These are phyloP conservation scores for Neonectria sp. DNA, from an alignment of 2,329 filamentous ascomycete genomes.

Conservation along the genomic window DNA sequence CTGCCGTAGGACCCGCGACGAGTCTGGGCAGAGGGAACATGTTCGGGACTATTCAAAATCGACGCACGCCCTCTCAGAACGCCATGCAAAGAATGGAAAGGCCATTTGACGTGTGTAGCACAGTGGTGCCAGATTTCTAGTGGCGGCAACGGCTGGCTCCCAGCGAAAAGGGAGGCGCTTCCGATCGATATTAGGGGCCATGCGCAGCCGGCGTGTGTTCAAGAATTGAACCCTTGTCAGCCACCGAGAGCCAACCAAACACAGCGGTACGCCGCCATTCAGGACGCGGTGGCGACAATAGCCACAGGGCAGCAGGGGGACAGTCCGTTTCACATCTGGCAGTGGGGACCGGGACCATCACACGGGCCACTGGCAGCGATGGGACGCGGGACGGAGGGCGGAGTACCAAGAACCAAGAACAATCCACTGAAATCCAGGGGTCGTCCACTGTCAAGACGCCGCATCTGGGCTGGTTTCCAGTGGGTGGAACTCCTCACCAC, in stretches of 20 bases:
- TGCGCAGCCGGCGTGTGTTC: slow-evolving; percentile 8
- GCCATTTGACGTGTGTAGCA: slow-evolving; percentile 21
- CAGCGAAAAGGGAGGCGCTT: slow-evolving; percentile 34
- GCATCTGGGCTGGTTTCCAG: slow-evolving; percentile 25
- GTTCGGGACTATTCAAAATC: slow-evolving; percentile 15
- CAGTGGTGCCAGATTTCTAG: slow-evolving; percentile 6
- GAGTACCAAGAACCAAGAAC: no score
- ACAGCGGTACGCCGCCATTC: slow-evolving; percentile 3
- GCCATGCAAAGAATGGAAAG: slow-evolving; percentile 14
- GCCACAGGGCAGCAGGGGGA: slow-evolving; percentile 9
- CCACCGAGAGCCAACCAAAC: slow-evolving; percentile 22
- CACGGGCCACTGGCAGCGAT: slow-evolving; percentile 8
- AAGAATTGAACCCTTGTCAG: no score
- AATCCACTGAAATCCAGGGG: slow-evolving; percentile 18
- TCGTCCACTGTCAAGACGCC: slow-evolving; percentile 1
- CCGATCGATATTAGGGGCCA: slow-evolving; percentile 33
- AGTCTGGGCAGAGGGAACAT: slow-evolving; percentile 15
- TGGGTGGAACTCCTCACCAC: slow-evolving; percentile 19
- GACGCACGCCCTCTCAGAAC: slow-evolving; percentile 7
- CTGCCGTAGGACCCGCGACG: slow-evolving; percentile 15
- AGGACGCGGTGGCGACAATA: slow-evolving; percentile 25
- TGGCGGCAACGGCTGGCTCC: slow-evolving; percentile 17
- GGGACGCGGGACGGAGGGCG: slow-evolving; percentile 17
- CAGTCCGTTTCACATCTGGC: slow-evolving; percentile 23
- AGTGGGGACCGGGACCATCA: neutral